phyloP scores from a whole-genome alignment of 148 eudicot species.

The Chenopodium formosanum region DNA sequence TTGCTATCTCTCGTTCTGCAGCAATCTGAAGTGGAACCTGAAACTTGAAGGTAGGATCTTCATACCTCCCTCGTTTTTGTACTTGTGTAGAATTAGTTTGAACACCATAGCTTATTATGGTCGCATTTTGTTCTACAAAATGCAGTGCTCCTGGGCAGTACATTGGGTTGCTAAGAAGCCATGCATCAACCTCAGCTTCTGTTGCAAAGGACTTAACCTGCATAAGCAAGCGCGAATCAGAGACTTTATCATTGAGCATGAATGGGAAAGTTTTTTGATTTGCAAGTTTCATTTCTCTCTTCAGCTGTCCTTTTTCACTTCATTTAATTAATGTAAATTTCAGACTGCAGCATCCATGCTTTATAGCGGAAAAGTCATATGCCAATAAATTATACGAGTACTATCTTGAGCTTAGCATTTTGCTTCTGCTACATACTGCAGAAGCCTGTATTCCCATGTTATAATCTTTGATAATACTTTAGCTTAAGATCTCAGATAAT shows the following conservation, averaged over 20 bases:
- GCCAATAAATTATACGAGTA: background rate
- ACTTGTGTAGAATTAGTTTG: constrained; percentile 87
- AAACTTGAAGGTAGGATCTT: constrained; percentile 87
- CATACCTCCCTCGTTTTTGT: constrained; percentile 50
- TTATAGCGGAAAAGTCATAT: background rate
- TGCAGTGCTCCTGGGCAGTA: constrained; percentile 81
- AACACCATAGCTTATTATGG: constrained; percentile 77
- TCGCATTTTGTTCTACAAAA: constrained; percentile 57
- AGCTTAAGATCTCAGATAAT: background rate
- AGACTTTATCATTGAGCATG: background rate
- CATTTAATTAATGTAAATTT: background rate
- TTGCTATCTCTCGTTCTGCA: constrained; percentile 94
- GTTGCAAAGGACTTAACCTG: constrained; percentile 73
- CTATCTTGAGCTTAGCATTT: background rate
- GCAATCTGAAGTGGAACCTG: constrained; percentile 96
- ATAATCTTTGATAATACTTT: background rate
- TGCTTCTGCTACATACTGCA: background rate
- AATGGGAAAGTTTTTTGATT: too few species aligned
- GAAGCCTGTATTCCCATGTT: background rate
- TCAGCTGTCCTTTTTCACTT: background rate
- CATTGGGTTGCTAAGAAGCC: constrained; percentile 83
- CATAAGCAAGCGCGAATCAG: constrained; percentile 17
- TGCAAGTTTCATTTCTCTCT: background rate
- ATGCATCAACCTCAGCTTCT: constrained; percentile 66
- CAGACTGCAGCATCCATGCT: background rate